These are phyloP conservation scores for Diaporthe citrichinensis DNA, from an alignment of 2,329 filamentous ascomycete genomes.

Conservation along the genomic window DNA sequence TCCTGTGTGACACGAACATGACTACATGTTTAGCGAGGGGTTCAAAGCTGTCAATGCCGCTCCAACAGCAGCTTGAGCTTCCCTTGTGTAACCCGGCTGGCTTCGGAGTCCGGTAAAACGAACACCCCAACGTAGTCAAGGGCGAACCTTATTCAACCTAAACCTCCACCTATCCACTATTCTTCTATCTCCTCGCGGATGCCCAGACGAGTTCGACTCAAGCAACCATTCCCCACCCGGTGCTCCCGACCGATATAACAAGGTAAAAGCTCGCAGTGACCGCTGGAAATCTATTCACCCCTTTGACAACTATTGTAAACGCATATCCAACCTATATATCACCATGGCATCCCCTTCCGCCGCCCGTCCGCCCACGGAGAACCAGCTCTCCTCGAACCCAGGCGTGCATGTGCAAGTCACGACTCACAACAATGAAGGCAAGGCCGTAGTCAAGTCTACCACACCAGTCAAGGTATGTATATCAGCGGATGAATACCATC, in stretches of 20 bases:
- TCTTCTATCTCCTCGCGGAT: not conserved
- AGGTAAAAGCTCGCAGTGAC: not conserved
- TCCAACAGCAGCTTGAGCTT: not conserved
- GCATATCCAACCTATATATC: constrained; percentile 51
- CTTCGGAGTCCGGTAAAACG: constrained; percentile 18
- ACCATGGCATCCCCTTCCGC: constrained; percentile 43
- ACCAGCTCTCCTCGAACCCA: constrained; percentile 37
- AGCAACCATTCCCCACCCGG: not conserved
- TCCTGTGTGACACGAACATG: not conserved
- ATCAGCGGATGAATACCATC: not conserved
- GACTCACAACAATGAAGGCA: constrained; percentile 38
- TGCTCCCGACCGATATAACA: not conserved
- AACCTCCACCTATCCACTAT: not conserved
- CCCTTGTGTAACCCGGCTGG: not conserved
- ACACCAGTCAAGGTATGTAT: constrained; percentile 38
- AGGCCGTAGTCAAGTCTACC: constrained; percentile 38
- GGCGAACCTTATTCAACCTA: constrained; percentile 16
- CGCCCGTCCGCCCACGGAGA: constrained; percentile 42
- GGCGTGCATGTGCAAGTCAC: constrained; percentile 38
- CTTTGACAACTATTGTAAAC: not conserved
- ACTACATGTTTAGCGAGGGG: not conserved
- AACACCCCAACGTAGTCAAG: not conserved
- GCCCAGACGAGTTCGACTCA: not conserved
- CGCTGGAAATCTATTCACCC: not conserved
- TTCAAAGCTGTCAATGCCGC: not conserved